A percentile compares a stretch with the other conserved stretches of the same genome.
These are phyloP conservation scores for Gautieria morchelliformis DNA, from an alignment of 768 basidiomycete genomes.

Conservation along the genomic window DNA sequence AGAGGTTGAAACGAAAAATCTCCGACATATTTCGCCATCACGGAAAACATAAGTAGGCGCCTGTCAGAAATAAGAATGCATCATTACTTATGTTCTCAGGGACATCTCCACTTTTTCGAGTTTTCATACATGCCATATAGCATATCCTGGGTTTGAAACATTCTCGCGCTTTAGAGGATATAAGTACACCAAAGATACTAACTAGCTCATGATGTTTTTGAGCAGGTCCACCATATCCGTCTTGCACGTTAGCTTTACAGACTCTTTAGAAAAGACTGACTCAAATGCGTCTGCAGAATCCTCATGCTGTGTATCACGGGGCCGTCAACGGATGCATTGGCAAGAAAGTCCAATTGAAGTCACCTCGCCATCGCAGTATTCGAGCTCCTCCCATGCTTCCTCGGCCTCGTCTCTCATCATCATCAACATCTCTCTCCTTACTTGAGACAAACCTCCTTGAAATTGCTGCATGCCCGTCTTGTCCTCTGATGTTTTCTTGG, in stretches of 20 bases:
- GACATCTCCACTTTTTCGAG: no score
- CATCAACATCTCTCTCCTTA: slow-evolving; percentile 68
- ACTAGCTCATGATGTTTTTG: background rate
- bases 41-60: no score
- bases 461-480: slow-evolving; percentile 36
- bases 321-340: slow-evolving; percentile 1
- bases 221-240: slow-evolving; percentile 49
- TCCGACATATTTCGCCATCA: background rate
- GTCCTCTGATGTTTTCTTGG: slow-evolving; percentile 56
- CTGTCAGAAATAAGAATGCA: no score
- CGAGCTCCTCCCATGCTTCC: slow-evolving; percentile 61
- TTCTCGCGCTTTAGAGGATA: no score
- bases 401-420: slow-evolving; percentile 70
- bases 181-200: background rate
- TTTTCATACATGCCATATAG: no score
- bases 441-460: slow-evolving; percentile 58
- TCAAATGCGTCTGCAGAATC: slow-evolving; percentile 52
- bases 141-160: no score
- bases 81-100: no score
- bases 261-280: slow-evolving; percentile 50
- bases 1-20: background rate
- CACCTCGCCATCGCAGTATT: slow-evolving; percentile 60
- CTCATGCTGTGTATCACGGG: slow-evolving; percentile 33
- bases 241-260: slow-evolving; percentile 41
- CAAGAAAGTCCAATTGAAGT: slow-evolving; percentile 14